phyloP scores from a whole-genome alignment of 2,329 filamentous ascomycete genomes.

The Penicillium sp. region DNA sequence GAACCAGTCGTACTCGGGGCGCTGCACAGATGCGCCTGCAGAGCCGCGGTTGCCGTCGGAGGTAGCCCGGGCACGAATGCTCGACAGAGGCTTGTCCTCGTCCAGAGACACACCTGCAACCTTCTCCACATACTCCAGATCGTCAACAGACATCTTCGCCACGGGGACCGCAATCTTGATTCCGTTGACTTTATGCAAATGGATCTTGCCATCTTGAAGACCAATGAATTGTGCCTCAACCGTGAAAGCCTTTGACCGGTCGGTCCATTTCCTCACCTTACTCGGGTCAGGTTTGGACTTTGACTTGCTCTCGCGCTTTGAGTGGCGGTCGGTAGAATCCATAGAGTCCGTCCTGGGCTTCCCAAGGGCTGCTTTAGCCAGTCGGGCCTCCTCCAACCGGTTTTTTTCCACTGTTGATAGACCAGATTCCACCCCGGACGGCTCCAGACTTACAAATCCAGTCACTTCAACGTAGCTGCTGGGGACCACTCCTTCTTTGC shows the following conservation, averaged over 20 bases:
- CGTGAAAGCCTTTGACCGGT: constrained; percentile 91
- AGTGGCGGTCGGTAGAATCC: constrained; percentile 66
- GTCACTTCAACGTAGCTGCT: constrained; percentile 93
- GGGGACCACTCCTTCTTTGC: constrained; percentile 92
- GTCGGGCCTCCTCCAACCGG: constrained; percentile 73
- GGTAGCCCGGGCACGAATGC: constrained; percentile 55
- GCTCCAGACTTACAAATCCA: constrained; percentile 58
- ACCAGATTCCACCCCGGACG: constrained; percentile 57
- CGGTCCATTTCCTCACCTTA: constrained; percentile 90
- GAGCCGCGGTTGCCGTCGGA: constrained; percentile 36
- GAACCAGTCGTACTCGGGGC: constrained; percentile 88
- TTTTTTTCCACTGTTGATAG: constrained; percentile 74
- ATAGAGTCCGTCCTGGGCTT: constrained; percentile 55
- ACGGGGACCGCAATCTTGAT: constrained; percentile 98
- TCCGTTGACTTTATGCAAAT: constrained; percentile 95
- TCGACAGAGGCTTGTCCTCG: constrained; percentile 88
- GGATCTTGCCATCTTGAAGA: constrained; percentile 92
- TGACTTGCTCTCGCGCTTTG: constrained; percentile 65
- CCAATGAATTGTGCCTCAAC: constrained; percentile 96
- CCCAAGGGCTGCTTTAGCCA: constrained; percentile 76
- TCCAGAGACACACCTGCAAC: constrained; percentile 82
- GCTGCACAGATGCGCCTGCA: constrained; percentile 41
- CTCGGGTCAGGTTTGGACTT: constrained; percentile 79
- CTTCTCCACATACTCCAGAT: constrained; percentile 91
- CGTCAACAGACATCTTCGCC: constrained; percentile 90